Evolutionary conservation across 345 rosid species (phyloP).

Genomic region (Adansonia digitata): DNA sequence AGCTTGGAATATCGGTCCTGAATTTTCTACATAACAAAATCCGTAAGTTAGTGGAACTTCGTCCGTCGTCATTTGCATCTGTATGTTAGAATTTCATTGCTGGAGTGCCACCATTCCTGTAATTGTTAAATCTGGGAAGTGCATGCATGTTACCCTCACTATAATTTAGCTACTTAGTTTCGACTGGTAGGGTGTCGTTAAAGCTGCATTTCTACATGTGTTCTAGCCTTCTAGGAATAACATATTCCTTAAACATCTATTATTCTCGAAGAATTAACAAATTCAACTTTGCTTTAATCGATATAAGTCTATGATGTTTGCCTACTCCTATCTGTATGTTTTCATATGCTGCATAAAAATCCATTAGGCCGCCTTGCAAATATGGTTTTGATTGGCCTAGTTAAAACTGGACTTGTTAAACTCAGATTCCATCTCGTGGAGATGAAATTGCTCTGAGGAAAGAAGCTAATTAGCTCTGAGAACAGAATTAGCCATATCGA

Average conservation of each 20-base stretch:
- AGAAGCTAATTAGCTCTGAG: too few relatives aligned
- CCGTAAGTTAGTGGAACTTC: neutral
- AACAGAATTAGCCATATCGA: too few relatives aligned
- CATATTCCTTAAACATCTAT: neutral
- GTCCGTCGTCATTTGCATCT: neutral
- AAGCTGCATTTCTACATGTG: neutral
- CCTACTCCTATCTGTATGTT: too few relatives aligned
- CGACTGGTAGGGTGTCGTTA: neutral
- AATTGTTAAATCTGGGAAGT: neutral
- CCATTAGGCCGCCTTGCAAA: too few relatives aligned
- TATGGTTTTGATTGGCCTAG: too few relatives aligned
- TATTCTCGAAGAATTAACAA: neutral
- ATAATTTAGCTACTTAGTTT: neutral
- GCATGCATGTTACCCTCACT: neutral
- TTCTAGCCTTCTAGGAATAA: too few relatives aligned
- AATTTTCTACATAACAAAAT: constrained; percentile 45
- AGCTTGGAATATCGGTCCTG: constrained; percentile 58
- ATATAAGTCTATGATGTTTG: too few relatives aligned
- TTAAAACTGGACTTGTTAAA: too few relatives aligned
- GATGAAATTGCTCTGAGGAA: too few relatives aligned
- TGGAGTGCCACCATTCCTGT: neutral
- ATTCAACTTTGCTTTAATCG: neutral
- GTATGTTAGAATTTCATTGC: neutral
- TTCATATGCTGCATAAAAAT: too few relatives aligned
- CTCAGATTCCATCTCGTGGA: too few relatives aligned